Evolutionary conservation across 345 rosid species (phyloP).

Genomic region (Eucalyptus pauciflora): DNA sequence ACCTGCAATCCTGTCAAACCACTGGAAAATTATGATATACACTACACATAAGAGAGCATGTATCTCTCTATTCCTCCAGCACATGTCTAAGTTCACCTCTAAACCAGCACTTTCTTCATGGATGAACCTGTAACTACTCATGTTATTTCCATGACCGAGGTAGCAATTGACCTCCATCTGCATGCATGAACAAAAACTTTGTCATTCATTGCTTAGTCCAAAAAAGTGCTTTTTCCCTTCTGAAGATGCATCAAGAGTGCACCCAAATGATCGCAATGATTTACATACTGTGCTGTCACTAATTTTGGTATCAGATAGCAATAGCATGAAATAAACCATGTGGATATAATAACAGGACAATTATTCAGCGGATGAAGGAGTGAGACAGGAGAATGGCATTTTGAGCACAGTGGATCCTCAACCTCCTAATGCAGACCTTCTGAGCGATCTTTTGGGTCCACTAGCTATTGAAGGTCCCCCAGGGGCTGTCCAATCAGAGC

Average conservation of each 20-base stretch:
- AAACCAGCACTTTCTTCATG: not conserved
- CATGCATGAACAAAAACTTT: not conserved
- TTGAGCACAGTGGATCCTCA: conserved; percentile 41
- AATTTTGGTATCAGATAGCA: not conserved
- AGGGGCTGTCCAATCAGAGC: conserved; percentile 35
- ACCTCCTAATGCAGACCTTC: conserved; percentile 54
- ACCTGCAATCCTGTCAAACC: not conserved
- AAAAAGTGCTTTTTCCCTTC: not conserved
- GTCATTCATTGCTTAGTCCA: not conserved
- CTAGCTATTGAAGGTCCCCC: conserved; percentile 91
- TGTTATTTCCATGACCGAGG: not conserved
- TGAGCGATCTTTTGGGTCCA: conserved; percentile 77
- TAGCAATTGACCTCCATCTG: not conserved
- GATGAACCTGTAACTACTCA: not conserved
- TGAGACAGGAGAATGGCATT: conserved; percentile 49
- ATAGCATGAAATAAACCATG: not conserved
- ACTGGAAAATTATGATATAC: not conserved
- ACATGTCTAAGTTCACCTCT: not conserved
- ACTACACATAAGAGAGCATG: not conserved
- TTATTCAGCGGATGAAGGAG: conserved; percentile 26
- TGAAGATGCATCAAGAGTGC: not conserved
- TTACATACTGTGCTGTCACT: not conserved
- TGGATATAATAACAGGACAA: conserved; percentile 33
- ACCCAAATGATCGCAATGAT: not conserved
- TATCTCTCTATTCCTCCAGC: not conserved